Evolutionary conservation across 2,329 filamentous ascomycete species (phyloP).

Genomic region (Mycosphaerelloides madeirae): DNA sequence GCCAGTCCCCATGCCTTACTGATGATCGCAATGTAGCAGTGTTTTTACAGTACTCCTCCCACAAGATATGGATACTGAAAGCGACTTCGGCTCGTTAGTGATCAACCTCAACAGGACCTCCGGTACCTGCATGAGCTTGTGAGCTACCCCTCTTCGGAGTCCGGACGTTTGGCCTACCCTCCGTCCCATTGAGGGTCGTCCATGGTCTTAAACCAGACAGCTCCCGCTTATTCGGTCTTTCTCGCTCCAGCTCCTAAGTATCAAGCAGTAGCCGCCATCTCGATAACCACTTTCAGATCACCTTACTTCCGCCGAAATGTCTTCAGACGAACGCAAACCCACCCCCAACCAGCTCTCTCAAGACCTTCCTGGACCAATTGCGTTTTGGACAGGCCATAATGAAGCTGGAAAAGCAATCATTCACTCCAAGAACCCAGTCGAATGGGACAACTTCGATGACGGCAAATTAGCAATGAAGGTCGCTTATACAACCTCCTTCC

Average conservation of each 20-base stretch:
- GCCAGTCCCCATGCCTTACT: slow-evolving; percentile 44
- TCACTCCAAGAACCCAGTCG: slow-evolving; percentile 28
- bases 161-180: slow-evolving; percentile 1
- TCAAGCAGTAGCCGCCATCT: too few species aligned
- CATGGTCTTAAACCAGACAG: too few species aligned
- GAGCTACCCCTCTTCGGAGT: slow-evolving; percentile 13
- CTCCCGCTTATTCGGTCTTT: too few species aligned
- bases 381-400: slow-evolving; percentile 34
- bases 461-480: slow-evolving; percentile 48
- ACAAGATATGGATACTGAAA: background rate
- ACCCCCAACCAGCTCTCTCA: slow-evolving; percentile 28
- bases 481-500: slow-evolving; percentile 50
- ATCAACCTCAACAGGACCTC: background rate
- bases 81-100: too few species aligned
- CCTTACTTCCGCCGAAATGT: background rate
- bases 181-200: too few species aligned
- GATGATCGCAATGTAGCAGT: background rate
- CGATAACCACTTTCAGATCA: too few species aligned
- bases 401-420: slow-evolving; percentile 32
- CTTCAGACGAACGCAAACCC: slow-evolving; percentile 20
- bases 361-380: slow-evolving; percentile 29
- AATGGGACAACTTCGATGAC: slow-evolving; percentile 34
- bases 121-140: slow-evolving; percentile 6
- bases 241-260: too few species aligned
- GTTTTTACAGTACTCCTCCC: too few species aligned